Base-by-base conservation (phyloP, 192 early-diverging fungal species). In the Coemansia sp. region DNA sequence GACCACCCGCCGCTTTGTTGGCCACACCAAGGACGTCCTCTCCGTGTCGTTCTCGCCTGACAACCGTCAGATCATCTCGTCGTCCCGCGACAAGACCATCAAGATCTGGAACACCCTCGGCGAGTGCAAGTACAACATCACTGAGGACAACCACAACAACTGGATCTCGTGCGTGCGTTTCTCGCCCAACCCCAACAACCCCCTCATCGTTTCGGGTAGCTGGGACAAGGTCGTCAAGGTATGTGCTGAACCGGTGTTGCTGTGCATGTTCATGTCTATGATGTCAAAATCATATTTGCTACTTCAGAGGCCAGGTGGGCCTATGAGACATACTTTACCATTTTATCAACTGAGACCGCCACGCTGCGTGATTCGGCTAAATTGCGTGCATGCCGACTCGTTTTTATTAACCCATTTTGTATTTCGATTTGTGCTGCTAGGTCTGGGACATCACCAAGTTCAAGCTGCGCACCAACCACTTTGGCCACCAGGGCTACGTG, bases 201-300 rank as follows among this genome's bases (percentile, higher is more conserved):
- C 95, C 64, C 88, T 99, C 83, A 92, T 99, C 71, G 93, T 99
- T 41, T 96, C 95, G 53, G 86, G 90, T 80, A 94, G 95, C 72
- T 99, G 97, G 97, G 97, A 99, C 87, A 98, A 97, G 89, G 83
- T 95, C 70, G 95, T 99, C 84, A 99, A 99, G 97, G 93, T 95
- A 87, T 63, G 76, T 73, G 61, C 42, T 14, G 43, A 37, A 8
- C 17, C 55, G 52, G 12, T 63, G 33, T 7, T 50, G 32, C 17
- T 72, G 35, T 64, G 40, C 18, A 48, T 55, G 32, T 54, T 33
- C 44, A 19, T 62, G 68, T 57, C 62, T 53, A 55, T 78, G 76
- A 83, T 74, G 77, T 66, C 62, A 43, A 53, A 18, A 26, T 55
- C 65, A 86, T 88, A 88, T 87, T 88, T 88, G 87, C 87, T 88